Conservation (phyloP, 2,329 filamentous ascomycete genomes). For the Botrytis medusae region DNA sequence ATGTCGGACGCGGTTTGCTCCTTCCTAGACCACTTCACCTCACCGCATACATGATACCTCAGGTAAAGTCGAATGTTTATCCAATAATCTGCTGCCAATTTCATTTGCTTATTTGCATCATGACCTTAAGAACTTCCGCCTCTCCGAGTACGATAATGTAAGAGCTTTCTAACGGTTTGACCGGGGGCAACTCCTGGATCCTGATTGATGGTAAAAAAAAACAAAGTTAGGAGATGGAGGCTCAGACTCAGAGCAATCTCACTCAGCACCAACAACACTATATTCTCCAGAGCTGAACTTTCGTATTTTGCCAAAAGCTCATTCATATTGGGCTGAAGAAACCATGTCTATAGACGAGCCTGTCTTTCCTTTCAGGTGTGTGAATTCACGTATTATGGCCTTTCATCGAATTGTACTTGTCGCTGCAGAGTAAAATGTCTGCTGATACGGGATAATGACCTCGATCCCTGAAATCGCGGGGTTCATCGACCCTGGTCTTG, state of each 20-base stretch:
- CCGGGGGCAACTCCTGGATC: background rate
- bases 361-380: slow-evolving; percentile 3
- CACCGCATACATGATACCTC: slow-evolving; percentile 5
- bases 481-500: slow-evolving; percentile 8
- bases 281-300: slow-evolving; percentile 13
- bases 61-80: background rate
- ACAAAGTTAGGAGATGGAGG: background rate
- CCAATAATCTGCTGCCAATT: slow-evolving; percentile 8
- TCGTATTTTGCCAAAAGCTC: background rate
- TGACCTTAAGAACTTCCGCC: background rate
- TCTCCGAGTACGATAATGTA: slow-evolving; percentile 5
- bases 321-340: slow-evolving; percentile 7
- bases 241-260: slow-evolving; percentile 14
- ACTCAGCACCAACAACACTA: slow-evolving; percentile 18
- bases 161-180: background rate
- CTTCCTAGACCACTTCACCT: slow-evolving; percentile 15
- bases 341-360: background rate
- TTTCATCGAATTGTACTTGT: slow-evolving; percentile 5
- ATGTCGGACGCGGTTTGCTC: background rate
- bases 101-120: background rate
- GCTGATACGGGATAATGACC: slow-evolving; percentile 22
- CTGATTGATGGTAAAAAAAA: background rate
- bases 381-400: background rate
- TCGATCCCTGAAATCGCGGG: slow-evolving; percentile 16
- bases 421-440: slow-evolving; percentile 20